Evolutionary conservation across 352 stramenopile genomes (phyloP).

Genomic region (Phytophthora aleatoria): DNA sequence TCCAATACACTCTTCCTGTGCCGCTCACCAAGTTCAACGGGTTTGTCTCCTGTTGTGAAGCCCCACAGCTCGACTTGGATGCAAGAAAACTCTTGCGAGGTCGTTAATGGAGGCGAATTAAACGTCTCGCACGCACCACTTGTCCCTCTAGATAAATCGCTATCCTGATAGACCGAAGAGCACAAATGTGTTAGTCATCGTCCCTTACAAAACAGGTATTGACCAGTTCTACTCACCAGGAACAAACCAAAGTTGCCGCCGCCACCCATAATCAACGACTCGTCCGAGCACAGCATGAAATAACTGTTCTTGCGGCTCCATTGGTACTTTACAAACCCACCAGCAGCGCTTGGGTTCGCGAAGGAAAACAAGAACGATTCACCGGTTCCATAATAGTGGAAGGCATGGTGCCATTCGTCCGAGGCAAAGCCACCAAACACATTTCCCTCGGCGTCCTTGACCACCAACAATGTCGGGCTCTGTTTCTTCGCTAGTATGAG

Average conservation of each 20-base stretch:
- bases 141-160: constrained; percentile 83
- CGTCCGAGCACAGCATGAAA: constrained; percentile 91
- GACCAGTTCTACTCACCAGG: constrained; percentile 53
- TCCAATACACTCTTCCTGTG: constrained; percentile 76
- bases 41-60: constrained; percentile 74
- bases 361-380: constrained; percentile 92
- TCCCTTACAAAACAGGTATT: neutral
- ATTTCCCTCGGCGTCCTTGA: constrained; percentile 77
- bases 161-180: constrained; percentile 56
- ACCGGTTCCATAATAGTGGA: constrained; percentile 89
- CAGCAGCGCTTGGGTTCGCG: constrained; percentile 35
- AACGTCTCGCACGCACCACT: constrained; percentile 90
- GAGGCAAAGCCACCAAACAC: constrained; percentile 87
- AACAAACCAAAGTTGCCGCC: constrained; percentile 91
- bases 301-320: constrained; percentile 92
- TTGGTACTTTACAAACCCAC: constrained; percentile 75
- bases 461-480: constrained; percentile 76
- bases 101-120: constrained; percentile 75
- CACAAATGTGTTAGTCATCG: constrained; percentile 6
- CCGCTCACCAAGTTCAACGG: constrained; percentile 32
- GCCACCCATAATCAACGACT: constrained; percentile 91
- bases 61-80: constrained; percentile 88
- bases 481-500: constrained; percentile 72
- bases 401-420: constrained; percentile 76
- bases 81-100: constrained; percentile 79